Conservation (phyloP, 2,329 filamentous ascomycete species). For the Aspergillus calidoustus region DNA sequence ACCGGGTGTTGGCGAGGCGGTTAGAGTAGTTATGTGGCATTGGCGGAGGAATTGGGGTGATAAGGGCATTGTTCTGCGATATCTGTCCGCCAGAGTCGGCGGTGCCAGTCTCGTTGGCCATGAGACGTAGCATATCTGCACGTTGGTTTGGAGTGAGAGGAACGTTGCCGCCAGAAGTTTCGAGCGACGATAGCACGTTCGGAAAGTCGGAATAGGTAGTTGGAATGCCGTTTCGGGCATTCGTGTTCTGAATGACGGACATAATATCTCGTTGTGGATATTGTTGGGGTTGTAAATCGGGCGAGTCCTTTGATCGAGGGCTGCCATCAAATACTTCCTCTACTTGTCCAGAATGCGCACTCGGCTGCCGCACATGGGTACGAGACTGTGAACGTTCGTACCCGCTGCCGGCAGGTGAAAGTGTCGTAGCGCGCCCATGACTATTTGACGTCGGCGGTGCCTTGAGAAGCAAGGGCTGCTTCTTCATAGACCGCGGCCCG, state of each 20-base stretch:
- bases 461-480: slow-evolving; percentile 52
- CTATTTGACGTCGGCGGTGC: slow-evolving; percentile 42
- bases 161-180: slow-evolving; percentile 48
- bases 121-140: slow-evolving; percentile 54
- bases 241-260: slow-evolving; percentile 54
- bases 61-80: slow-evolving; percentile 59
- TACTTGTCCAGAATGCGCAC: slow-evolving; percentile 40
- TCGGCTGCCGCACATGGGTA: slow-evolving; percentile 36
- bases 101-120: slow-evolving; percentile 52
- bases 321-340: slow-evolving; percentile 52
- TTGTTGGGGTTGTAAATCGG: slow-evolving; percentile 27
- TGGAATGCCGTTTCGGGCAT: slow-evolving; percentile 47
- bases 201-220: slow-evolving; percentile 49
- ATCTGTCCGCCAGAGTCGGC: slow-evolving; percentile 43
- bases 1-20: slow-evolving; percentile 66
- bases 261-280: slow-evolving; percentile 52
- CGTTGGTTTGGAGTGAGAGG: slow-evolving; percentile 51
- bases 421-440: slow-evolving; percentile 38
- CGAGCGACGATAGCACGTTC: slow-evolving; percentile 50
- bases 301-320: slow-evolving; percentile 31
- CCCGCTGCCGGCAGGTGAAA: slow-evolving; percentile 41
- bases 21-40: slow-evolving; percentile 55
- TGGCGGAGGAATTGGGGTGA: slow-evolving; percentile 58
- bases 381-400: slow-evolving; percentile 38
- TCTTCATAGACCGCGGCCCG: slow-evolving; percentile 49